These are phyloP conservation scores for Suillus paluster DNA, from an alignment of 768 basidiomycete species.

Conservation along the genomic window DNA sequence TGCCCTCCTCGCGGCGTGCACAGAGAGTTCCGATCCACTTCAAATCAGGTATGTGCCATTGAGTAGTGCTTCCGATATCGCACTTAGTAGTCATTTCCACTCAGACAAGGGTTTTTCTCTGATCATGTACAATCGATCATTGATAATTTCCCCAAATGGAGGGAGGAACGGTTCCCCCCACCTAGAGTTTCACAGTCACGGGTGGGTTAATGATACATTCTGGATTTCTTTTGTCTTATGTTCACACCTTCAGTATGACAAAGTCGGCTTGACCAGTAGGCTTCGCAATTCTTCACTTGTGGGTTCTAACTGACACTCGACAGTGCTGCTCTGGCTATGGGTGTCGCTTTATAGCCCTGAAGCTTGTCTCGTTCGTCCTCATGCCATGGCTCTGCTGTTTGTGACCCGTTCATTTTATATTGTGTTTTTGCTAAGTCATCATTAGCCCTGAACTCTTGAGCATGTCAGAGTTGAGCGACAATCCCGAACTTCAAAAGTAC, in stretches of 20 bases:
- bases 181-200: constrained; percentile 86
- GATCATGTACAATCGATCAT: constrained; percentile 61
- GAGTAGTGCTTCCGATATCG: background rate
- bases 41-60: constrained; percentile 51
- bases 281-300: constrained; percentile 12
- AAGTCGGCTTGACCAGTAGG: constrained; percentile 83
- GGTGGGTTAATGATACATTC: constrained; percentile 37
- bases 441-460: constrained; percentile 83
- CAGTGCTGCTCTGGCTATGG: constrained; percentile 84
- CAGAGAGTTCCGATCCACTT: constrained; percentile 57
- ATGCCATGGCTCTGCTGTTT: constrained; percentile 76
- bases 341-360: constrained; percentile 74
- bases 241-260: constrained; percentile 67
- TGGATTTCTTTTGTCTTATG: constrained; percentile 18
- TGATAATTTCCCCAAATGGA: constrained; percentile 66
- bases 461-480: constrained; percentile 91
- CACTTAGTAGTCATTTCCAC: constrained; percentile 4
- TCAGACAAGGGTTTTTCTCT: constrained; percentile 60
- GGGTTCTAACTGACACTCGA: constrained; percentile 22
- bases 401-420: constrained; percentile 32
- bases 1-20: constrained; percentile 61
- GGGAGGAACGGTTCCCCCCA: constrained; percentile 77
- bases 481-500: constrained; percentile 78
- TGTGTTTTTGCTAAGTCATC: constrained; percentile 5
- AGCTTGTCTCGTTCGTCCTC: constrained; percentile 78